Conservation (phyloP, 148 eudicot genomes). For the Rhododendron molle region DNA sequence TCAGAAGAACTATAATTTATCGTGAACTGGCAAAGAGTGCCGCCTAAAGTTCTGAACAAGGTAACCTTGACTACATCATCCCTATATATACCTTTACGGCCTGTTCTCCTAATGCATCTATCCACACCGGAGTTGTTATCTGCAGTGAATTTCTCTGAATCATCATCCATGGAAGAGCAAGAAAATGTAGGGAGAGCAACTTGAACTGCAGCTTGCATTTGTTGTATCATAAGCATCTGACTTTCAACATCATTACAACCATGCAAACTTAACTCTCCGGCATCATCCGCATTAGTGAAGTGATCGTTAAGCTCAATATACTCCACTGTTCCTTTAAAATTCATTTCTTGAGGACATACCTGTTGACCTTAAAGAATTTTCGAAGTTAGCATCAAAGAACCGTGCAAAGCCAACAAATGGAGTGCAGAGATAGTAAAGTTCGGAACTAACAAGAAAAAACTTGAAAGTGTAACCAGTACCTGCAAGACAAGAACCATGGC, state of each 20-base stretch:
- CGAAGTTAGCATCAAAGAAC: constrained; percentile 30
- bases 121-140: constrained; percentile 12
- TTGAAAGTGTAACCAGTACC: constrained; percentile 36
- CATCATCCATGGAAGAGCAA: constrained; percentile 24
- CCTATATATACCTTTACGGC: constrained; percentile 20
- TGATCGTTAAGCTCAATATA: constrained; percentile 58
- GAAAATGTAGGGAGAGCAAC: constrained; percentile 46
- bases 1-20: constrained; percentile 35
- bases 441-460: not conserved
- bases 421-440: not conserved
- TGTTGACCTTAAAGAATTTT: constrained; percentile 51
- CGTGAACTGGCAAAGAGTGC: constrained; percentile 38
- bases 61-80: constrained; percentile 46
- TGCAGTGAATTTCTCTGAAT: constrained; percentile 16
- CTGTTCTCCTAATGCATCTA: constrained; percentile 22
- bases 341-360: constrained; percentile 65
- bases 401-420: constrained; percentile 13
- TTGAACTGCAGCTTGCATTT: constrained; percentile 59
- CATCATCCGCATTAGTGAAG: constrained; percentile 31
- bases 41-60: constrained; percentile 61
- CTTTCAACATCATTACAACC: constrained; percentile 23
- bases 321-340: constrained; percentile 55
- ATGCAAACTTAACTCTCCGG: constrained; percentile 16
- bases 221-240: constrained; percentile 36
- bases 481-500: constrained; percentile 49